phyloP scores from a whole-genome alignment of 805 yeast genomes.

The Priceomyces castillae region DNA sequence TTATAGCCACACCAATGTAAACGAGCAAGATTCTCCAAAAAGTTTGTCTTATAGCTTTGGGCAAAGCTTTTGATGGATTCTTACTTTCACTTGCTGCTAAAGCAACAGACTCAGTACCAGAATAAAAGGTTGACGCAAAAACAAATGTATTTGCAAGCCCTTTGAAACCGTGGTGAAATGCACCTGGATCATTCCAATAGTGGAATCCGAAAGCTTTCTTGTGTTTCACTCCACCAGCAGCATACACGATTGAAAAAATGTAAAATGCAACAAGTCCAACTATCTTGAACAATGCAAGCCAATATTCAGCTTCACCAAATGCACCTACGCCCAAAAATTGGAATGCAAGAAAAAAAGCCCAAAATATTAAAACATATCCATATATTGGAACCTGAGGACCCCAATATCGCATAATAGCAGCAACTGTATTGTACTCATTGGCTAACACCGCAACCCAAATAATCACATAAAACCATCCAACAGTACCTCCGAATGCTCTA shows the following conservation, averaged over 20 bases:
- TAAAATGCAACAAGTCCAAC: slow-evolving; percentile 48
- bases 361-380: slow-evolving; percentile 54
- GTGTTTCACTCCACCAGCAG: slow-evolving; percentile 44
- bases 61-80: slow-evolving; percentile 57
- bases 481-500: slow-evolving; percentile 55
- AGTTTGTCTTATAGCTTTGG: slow-evolving; percentile 55
- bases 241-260: slow-evolving; percentile 46
- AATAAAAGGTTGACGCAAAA: slow-evolving; percentile 57
- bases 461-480: slow-evolving; percentile 52
- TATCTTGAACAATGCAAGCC: slow-evolving; percentile 50
- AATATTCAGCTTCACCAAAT: slow-evolving; percentile 57
- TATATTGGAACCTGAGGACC: slow-evolving; percentile 52
- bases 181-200: slow-evolving; percentile 44
- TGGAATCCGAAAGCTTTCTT: slow-evolving; percentile 38
- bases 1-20: slow-evolving; percentile 52
- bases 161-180: slow-evolving; percentile 47
- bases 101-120: slow-evolving; percentile 58
- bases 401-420: slow-evolving; percentile 49
- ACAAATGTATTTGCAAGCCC: slow-evolving; percentile 58
- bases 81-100: slow-evolving; percentile 60
- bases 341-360: slow-evolving; percentile 47
- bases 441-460: slow-evolving; percentile 57
- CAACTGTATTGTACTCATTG: slow-evolving; percentile 53
- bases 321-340: slow-evolving; percentile 51
- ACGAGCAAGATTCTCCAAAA: slow-evolving; percentile 53